A percentile compares a stretch with the other conserved stretches of the same genome.
Conservation (phyloP, 2,329 filamentous ascomycete genomes). For the Neofusicoccum cordaticola region DNA sequence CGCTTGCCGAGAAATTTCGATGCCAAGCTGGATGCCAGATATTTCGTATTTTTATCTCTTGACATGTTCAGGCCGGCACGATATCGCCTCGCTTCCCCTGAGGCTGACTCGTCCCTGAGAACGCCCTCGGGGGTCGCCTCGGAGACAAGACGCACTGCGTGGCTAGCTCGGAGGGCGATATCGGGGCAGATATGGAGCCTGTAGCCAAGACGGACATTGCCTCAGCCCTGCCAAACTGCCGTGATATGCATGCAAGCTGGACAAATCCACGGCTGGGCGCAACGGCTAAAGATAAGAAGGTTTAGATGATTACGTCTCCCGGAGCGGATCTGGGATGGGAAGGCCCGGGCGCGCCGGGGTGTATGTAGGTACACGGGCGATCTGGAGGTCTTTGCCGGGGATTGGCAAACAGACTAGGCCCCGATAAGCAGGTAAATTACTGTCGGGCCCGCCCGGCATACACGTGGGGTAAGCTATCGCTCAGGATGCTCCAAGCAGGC, state of each 20-base stretch:
- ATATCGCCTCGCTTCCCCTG: not conserved
- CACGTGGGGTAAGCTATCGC: conserved; percentile 11
- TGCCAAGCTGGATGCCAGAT: not conserved
- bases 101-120: not conserved
- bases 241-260: not conserved
- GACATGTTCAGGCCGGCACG: not conserved
- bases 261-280: not conserved
- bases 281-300: not conserved
- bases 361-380: conserved; percentile 12
- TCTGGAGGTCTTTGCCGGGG: not conserved
- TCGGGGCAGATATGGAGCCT: not conserved
- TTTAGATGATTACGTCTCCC: not conserved
- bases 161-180: not conserved
- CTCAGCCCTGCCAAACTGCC: not conserved
- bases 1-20: too few relatives aligned
- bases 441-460: not conserved
- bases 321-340: not conserved
- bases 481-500: too few relatives aligned
- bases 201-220: not conserved
- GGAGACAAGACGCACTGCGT: not conserved
- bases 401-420: not conserved
- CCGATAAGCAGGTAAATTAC: conserved; percentile 4
- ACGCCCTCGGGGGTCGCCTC: not conserved
- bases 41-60: not conserved
- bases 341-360: not conserved